Evolutionary conservation across 2,329 filamentous ascomycete genomes (phyloP), one percentile per base, ranked within the genome.

Genomic region (Aureobasidium leucospermi): DNA sequence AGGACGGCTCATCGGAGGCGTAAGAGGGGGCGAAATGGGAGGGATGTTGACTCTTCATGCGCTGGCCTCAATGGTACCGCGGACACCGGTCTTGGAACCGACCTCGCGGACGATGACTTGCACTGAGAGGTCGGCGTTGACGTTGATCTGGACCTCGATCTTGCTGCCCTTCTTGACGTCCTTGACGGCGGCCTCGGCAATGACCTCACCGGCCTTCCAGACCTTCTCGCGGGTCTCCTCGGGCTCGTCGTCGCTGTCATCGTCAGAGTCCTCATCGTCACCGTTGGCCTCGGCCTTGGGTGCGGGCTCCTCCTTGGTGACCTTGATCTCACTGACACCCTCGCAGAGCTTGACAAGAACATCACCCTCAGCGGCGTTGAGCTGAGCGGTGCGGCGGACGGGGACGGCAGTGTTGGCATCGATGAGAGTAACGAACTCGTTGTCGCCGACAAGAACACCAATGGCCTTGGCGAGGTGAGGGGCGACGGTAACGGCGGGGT

Each of bases 131-230:
- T 97, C 91, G 29, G 84, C 86, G 59, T 82, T 83, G 65, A 97
- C 87, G 73, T 93, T 96, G 69, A 97, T 84, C 72, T 90, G 95
- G 58, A 97, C 86, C 80, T 99, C 94, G 65, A 99, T 85, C 80
- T 96, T 96, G 69, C 84, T 84, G 61, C 85, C 88, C 78, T 93
- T 91, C 85, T 93, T 93, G 67, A 95, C 84, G 61, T 81, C 89
- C 74, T 84, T 88, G 72, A 99, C 77, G 34, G 87, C 88, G 10
- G 90, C 87, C 79, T 99, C 94, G 62, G 91, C 92, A 62, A 99
- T 83, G 32, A 86, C 80, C 64, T 81, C 85, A 67, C 89, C 89
- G 49, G 90, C 83, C 81, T 96, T 96, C 90, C 91, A 96, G 61
- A 94, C 80, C 81, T 94, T 91, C 77, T 96, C 89, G 64, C 92